These are phyloP conservation scores for Phyllostachys edulis DNA, from an alignment of 176 grass and related monocot species.

Conservation along the genomic window DNA sequence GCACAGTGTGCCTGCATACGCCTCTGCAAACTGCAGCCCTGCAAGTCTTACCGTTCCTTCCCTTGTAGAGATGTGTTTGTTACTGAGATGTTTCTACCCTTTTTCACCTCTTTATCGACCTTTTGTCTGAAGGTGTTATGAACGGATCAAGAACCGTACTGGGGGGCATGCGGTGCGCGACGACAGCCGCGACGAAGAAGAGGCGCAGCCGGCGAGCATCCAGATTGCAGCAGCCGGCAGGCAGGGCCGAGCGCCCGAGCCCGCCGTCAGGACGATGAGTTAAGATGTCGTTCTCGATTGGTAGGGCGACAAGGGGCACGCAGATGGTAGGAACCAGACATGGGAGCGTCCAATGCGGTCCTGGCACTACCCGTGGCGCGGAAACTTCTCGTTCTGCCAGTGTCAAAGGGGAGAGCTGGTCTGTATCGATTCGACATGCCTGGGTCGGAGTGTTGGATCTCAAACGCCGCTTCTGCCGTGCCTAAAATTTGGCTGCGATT, in stretches of 20 bases:
- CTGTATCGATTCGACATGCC: background rate
- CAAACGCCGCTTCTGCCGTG: background rate
- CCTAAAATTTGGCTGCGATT: constrained; percentile 11
- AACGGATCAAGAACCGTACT: too few species aligned
- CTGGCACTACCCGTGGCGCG: background rate
- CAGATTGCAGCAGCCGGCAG: background rate
- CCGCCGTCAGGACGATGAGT: background rate
- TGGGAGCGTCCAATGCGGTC: constrained; percentile 10
- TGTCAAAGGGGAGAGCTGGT: background rate
- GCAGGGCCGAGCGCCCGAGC: background rate
- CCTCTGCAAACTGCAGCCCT: background rate
- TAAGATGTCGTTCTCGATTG: constrained; percentile 23
- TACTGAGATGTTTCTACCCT: background rate
- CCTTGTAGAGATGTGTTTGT: background rate
- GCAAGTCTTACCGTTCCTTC: background rate
- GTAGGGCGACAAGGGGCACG: constrained; percentile 21
- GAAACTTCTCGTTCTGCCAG: background rate
- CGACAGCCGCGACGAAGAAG: background rate
- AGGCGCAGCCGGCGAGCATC: background rate
- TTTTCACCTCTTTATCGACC: too few species aligned
- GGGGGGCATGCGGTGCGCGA: too few species aligned
- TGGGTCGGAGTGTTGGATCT: constrained; percentile 20
- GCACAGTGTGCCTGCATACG: background rate
- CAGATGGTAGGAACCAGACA: constrained; percentile 38
- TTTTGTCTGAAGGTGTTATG: too few species aligned